These are phyloP conservation scores for Hanseniaspora gamundiae DNA, from an alignment of 1,139 yeast genomes.

Conservation along the genomic window DNA sequence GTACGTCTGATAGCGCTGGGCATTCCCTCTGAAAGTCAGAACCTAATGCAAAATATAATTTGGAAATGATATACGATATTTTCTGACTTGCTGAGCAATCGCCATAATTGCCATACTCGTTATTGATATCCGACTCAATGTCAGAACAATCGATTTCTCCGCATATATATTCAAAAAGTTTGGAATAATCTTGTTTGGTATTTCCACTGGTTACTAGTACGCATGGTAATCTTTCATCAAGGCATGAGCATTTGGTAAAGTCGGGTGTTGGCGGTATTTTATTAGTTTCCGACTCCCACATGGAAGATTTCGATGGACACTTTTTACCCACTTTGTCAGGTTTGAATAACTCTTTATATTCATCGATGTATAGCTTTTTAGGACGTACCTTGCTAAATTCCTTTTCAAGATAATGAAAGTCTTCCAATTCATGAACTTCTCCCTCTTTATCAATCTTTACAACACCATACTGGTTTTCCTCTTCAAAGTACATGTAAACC, in stretches of 20 bases:
- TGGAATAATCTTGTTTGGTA: slow-evolving; percentile 24
- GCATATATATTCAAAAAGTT: slow-evolving; percentile 37
- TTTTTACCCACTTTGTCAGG: slow-evolving; percentile 1
- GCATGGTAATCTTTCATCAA: slow-evolving; percentile 40
- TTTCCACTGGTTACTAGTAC: slow-evolving; percentile 28
- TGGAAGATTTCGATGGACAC: slow-evolving; percentile 23
- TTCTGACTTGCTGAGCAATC: slow-evolving; percentile 42
- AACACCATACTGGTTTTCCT: slow-evolving; percentile 69
- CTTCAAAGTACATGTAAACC: slow-evolving; percentile 82
- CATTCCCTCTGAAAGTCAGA: background rate
- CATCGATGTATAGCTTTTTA: slow-evolving; percentile 18
- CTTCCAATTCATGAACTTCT: slow-evolving; percentile 35
- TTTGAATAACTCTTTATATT: slow-evolving; percentile 8
- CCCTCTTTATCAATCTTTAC: slow-evolving; percentile 41
- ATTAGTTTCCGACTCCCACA: slow-evolving; percentile 33
- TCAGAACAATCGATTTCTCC: slow-evolving; percentile 39
- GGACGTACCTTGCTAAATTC: slow-evolving; percentile 30
- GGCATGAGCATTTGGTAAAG: slow-evolving; percentile 41
- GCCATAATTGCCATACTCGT: slow-evolving; percentile 51
- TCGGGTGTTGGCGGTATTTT: slow-evolving; percentile 46
- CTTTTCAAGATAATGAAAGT: slow-evolving; percentile 27
- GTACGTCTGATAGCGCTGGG: no score
- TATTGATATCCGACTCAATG: slow-evolving; percentile 35
- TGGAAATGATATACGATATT: slow-evolving; percentile 41
- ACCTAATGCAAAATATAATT: slow-evolving; percentile 26